These are phyloP conservation scores for Talaromyces borbonicus DNA, from an alignment of 495 filamentous ascomycete genomes.

Conservation along the genomic window DNA sequence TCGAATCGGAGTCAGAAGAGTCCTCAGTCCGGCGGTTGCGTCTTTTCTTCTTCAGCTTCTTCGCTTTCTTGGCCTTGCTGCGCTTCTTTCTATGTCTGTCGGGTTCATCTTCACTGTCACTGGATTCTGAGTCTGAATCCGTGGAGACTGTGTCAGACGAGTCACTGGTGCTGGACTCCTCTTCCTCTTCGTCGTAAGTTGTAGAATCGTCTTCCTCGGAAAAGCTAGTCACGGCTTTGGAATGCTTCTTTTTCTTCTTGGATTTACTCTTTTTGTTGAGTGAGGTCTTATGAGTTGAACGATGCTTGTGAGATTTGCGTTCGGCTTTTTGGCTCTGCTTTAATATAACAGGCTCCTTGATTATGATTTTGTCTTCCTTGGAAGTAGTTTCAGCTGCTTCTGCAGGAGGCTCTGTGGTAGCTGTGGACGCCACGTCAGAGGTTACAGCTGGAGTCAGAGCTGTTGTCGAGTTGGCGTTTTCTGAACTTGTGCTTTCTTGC, in stretches of 20 bases:
- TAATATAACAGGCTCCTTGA: slow-evolving; percentile 3
- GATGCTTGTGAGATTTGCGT: slow-evolving; percentile 4
- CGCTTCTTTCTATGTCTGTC: slow-evolving; percentile 23
- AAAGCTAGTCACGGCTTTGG: slow-evolving; percentile 18
- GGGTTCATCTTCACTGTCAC: slow-evolving; percentile 26
- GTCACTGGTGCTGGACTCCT: slow-evolving; percentile 10
- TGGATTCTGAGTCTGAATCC: slow-evolving; percentile 20
- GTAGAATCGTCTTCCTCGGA: slow-evolving; percentile 18
- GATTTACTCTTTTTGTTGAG: slow-evolving; percentile 31
- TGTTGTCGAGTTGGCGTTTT: not conserved
- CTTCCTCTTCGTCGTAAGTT: slow-evolving; percentile 10
- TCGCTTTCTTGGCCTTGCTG: slow-evolving; percentile 41
- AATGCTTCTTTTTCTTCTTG: slow-evolving; percentile 24
- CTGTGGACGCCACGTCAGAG: not conserved
- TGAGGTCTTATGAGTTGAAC: slow-evolving; percentile 15
- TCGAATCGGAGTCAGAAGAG: slow-evolving; percentile 27
- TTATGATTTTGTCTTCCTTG: slow-evolving; percentile 19
- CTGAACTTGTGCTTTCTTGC: not conserved
- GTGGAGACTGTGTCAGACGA: slow-evolving; percentile 19
- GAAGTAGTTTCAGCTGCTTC: slow-evolving; percentile 15
- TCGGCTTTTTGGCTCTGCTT: not conserved
- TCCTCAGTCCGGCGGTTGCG: slow-evolving; percentile 29
- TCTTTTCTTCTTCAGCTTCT: slow-evolving; percentile 32
- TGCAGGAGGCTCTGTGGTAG: slow-evolving; percentile 23
- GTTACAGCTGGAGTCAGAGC: slow-evolving; percentile 2